A percentile compares a stretch with the other conserved stretches of the same genome.
phyloP scores from a whole-genome alignment of 2,329 filamentous ascomycete species.

The Nigrospora sphaerica region DNA sequence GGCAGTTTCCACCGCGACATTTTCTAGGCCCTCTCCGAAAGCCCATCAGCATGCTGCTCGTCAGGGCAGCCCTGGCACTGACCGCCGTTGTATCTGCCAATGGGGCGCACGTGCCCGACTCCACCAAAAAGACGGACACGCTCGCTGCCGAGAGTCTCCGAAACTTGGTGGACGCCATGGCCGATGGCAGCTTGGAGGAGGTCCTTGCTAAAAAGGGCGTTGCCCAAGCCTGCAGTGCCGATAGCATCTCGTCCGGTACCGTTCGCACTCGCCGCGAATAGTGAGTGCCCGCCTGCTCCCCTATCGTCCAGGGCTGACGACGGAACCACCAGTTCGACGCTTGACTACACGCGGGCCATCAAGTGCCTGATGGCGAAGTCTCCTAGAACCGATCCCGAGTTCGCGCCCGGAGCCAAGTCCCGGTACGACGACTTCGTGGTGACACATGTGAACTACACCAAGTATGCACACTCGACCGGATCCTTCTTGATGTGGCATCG shows the following conservation, averaged over 20 bases:
- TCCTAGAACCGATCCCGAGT: neutral
- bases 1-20: too few species aligned
- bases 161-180: neutral
- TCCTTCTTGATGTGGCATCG: neutral
- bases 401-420: neutral
- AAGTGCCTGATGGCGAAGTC: neutral
- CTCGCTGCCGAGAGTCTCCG: conserved; percentile 2
- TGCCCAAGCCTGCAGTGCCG: conserved; percentile 1
- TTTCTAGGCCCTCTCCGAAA: neutral
- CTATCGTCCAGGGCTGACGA: neutral
- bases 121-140: conserved; percentile 3
- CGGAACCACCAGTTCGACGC: conserved; percentile 2
- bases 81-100: neutral
- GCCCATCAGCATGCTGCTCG: neutral
- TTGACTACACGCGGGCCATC: conserved; percentile 3
- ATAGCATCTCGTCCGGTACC: neutral
- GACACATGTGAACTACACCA: neutral
- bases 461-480: neutral
- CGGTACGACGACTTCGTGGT: neutral
- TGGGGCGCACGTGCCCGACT: neutral
- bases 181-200: conserved; percentile 2
- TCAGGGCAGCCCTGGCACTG: neutral
- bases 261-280: conserved; percentile 4
- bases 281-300: neutral
- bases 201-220: neutral